phyloP scores from a whole-genome alignment of 768 basidiomycete species.

The Boletus eberwhitei region DNA sequence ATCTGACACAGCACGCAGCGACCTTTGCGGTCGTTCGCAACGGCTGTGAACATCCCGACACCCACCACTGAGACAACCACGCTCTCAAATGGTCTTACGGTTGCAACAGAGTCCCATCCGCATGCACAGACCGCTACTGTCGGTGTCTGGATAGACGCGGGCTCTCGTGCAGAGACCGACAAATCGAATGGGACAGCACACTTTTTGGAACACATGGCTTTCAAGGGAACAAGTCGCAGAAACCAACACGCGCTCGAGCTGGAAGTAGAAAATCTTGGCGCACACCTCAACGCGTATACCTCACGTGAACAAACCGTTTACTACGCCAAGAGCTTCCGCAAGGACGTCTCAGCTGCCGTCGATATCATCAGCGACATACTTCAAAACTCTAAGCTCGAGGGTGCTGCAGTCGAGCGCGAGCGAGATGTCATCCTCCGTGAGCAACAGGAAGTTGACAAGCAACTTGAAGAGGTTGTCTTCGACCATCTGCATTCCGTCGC shows the following conservation, averaged over 20 bases:
- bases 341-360: conserved; percentile 86
- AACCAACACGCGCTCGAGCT: conserved; percentile 89
- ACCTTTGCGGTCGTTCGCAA: conserved; percentile 69
- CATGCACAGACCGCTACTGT: conserved; percentile 97
- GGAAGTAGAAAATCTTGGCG: conserved; percentile 97
- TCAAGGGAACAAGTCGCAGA: conserved; percentile 91
- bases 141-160: conserved; percentile 98
- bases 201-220: conserved; percentile 98
- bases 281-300: conserved; percentile 97
- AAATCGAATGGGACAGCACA: conserved; percentile 95
- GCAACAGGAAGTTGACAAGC: conserved; percentile 99
- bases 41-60: conserved; percentile 57
- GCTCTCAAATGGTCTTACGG: conserved; percentile 90
- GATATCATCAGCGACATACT: conserved; percentile 99
- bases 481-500: conserved; percentile 97
- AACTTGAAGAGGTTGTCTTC: conserved; percentile 96
- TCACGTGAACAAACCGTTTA: conserved; percentile 99
- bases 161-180: conserved; percentile 94
- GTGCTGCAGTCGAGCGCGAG: conserved; percentile 85
- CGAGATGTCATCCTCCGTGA: conserved; percentile 95
- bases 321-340: conserved; percentile 97
- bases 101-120: conserved; percentile 88
- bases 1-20: conserved; percentile 34
- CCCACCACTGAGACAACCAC: conserved; percentile 91
- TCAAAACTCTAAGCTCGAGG: conserved; percentile 93